phyloP scores from a whole-genome alignment of 1,284 basidiomycete species.

The Naganishia liquefaciens region DNA sequence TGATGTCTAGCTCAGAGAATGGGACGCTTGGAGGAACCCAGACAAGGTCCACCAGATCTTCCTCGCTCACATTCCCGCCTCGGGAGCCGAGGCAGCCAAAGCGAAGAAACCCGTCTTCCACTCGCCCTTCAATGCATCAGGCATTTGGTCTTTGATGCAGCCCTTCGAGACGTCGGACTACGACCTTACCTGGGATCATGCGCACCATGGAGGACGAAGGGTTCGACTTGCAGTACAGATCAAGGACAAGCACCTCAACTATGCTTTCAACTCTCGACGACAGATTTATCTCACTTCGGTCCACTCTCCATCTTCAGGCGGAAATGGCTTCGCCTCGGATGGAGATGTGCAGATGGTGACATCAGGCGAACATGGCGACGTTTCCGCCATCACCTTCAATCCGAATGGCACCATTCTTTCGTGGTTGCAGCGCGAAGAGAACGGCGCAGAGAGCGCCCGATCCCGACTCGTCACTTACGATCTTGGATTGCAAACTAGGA shows the following conservation, averaged over 20 bases:
- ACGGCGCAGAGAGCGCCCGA: conserved; percentile 75
- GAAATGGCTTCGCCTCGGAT: conserved; percentile 59
- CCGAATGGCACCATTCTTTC: conserved; percentile 69
- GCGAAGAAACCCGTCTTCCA: conserved; percentile 26
- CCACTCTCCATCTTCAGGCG: conserved; percentile 33
- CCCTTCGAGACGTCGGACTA: conserved; percentile 71
- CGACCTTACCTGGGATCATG: conserved; percentile 57
- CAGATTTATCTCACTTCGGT: conserved; percentile 55
- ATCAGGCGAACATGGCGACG: conserved; percentile 77
- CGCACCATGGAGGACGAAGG: conserved; percentile 56
- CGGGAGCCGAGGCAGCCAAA: conserved; percentile 42
- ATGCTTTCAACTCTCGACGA: conserved; percentile 60
- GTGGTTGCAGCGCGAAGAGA: conserved; percentile 80
- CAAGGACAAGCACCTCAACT: conserved; percentile 71
- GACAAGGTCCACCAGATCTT: conserved; percentile 69
- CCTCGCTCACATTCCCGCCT: conserved; percentile 62
- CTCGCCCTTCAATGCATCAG: conserved; percentile 32
- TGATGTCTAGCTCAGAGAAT: conserved; percentile 65
- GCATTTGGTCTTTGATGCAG: conserved; percentile 58
- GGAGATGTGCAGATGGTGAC: conserved; percentile 59
- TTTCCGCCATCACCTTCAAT: conserved; percentile 68
- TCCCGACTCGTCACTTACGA: conserved; percentile 70
- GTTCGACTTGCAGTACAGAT: conserved; percentile 75
- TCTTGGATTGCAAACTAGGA: conserved; percentile 46
- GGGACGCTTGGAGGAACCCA: conserved; percentile 81